Base-by-base conservation (phyloP, 345 rosid genomes). In the Psidium guajava region DNA sequence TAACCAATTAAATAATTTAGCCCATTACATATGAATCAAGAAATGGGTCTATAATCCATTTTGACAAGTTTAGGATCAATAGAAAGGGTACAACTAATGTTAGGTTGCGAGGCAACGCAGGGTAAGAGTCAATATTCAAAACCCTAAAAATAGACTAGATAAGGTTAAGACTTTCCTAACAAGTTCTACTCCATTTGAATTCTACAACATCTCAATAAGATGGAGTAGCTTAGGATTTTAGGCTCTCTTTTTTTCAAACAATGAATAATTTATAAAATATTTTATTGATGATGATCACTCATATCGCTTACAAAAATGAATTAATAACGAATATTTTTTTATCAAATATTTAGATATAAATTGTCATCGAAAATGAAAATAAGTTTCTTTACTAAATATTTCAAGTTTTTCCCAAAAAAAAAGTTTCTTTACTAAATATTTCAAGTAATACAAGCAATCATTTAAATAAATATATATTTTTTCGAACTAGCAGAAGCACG, bases 291-390 rank as follows among this genome's bases (percentile, higher is more conserved):
- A 32, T 1, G 1, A 1, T 54, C 3, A 7, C 24, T 54, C 3
- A 13, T 49, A 49, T n/a, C 27, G 6, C 16, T 13, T 13, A 6
- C 32, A n/a, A 61, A 61, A 28, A 7, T 28, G 8, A 61, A 28
- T 7, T 0, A 61, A 28, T 0, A 10, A 27, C 8, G 0, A 54
- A 54, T 3, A 3, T n/a, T n/a, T 2, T 28, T 61, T 61, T 61
- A 8, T 28, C 21, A 7, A 6, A 61, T 7, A 0, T 15, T 28
- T 61, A 28, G 4, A 61, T 15, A 28, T 28, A 28, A 61, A 15
- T 3, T 8, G 0, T 28, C 14, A 0, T 61, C 0, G 11, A 28
- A 6, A 61, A 61, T 0, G 0, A 0, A 61, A 61, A 27, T n/a
- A n/a, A n/a, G n/a, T n/a, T n/a, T n/a, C n/a, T n/a, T n/a, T n/a